phyloP scores from a whole-genome alignment of 768 basidiomycete species.

The Phanerodontia chrysosporium region DNA sequence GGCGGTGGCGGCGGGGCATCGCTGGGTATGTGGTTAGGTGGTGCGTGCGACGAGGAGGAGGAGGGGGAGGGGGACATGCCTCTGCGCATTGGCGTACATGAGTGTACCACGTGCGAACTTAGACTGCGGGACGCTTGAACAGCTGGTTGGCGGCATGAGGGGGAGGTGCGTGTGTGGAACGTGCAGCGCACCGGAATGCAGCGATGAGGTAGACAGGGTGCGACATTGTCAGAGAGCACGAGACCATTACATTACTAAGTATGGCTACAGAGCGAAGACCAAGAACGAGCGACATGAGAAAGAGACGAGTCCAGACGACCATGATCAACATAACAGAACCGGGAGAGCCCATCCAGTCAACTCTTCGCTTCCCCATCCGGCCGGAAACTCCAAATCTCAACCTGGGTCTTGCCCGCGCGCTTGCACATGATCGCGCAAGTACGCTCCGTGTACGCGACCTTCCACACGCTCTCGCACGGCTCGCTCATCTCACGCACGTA shows the following conservation, averaged over 20 bases:
- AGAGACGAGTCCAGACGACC: neutral
- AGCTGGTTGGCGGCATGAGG: too few relatives aligned
- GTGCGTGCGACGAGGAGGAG: too few relatives aligned
- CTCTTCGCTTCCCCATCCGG: constrained; percentile 30
- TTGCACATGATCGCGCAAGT: constrained; percentile 79
- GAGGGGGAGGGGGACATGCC: too few relatives aligned
- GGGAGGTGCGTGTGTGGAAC: too few relatives aligned
- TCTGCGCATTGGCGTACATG: too few relatives aligned
- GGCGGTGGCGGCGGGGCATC: too few relatives aligned
- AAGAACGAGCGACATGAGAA: too few relatives aligned
- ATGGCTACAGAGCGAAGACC: neutral
- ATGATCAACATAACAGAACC: neutral
- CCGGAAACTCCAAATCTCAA: constrained; percentile 82
- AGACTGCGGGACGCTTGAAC: too few relatives aligned
- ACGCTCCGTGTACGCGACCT: constrained; percentile 70
- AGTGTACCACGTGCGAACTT: too few relatives aligned
- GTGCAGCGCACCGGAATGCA: too few relatives aligned
- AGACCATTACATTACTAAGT: neutral
- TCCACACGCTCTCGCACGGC: constrained; percentile 82
- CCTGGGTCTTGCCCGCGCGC: constrained; percentile 74
- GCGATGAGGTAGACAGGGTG: too few relatives aligned
- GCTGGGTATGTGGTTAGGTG: too few relatives aligned
- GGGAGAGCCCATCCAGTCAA: neutral
- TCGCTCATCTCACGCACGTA: constrained; percentile 76
- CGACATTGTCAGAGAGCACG: neutral